phyloP scores from a whole-genome alignment of 257 asterid species.

The Forsythia viridissima region DNA sequence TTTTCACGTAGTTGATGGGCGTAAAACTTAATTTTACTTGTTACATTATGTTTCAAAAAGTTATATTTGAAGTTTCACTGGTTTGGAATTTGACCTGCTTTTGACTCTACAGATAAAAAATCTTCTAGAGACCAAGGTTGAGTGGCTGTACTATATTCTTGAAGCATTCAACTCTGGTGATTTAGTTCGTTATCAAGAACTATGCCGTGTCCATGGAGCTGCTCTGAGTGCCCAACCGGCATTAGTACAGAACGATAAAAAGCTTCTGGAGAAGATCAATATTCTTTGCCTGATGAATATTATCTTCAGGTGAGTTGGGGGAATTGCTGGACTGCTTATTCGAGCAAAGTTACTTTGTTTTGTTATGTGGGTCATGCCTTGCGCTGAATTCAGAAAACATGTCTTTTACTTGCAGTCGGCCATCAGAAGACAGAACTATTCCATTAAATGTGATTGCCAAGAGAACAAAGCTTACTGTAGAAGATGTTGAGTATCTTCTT shows the following conservation, averaged over 20 bases:
- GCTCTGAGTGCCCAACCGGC: conserved; percentile 90
- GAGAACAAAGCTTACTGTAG: conserved; percentile 78
- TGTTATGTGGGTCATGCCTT: not conserved
- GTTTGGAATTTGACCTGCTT: conserved; percentile 2
- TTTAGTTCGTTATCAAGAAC: conserved; percentile 81
- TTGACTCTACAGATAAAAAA: conserved; percentile 65
- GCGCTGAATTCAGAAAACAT: not conserved
- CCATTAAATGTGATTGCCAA: conserved; percentile 77
- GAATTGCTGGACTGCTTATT: not conserved
- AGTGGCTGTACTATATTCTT: conserved; percentile 88
- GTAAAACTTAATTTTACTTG: not conserved
- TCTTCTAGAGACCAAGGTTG: conserved; percentile 81
- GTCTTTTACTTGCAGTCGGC: conserved; percentile 64
- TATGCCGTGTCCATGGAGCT: conserved; percentile 75
- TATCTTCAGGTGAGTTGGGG: conserved; percentile 66
- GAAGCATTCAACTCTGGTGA: conserved; percentile 95
- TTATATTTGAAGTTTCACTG: not conserved
- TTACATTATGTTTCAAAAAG: not conserved
- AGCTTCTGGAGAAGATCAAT: conserved; percentile 92
- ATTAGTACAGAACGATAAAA: conserved; percentile 83
- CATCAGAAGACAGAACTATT: conserved; percentile 91
- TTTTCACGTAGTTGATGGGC: not conserved
- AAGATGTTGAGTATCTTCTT: conserved; percentile 89
- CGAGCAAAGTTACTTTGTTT: conserved; percentile 5
- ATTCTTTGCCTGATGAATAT: conserved; percentile 97